Conservation (phyloP, 2,329 filamentous ascomycete genomes). For the Pseudocercospora vitis region DNA sequence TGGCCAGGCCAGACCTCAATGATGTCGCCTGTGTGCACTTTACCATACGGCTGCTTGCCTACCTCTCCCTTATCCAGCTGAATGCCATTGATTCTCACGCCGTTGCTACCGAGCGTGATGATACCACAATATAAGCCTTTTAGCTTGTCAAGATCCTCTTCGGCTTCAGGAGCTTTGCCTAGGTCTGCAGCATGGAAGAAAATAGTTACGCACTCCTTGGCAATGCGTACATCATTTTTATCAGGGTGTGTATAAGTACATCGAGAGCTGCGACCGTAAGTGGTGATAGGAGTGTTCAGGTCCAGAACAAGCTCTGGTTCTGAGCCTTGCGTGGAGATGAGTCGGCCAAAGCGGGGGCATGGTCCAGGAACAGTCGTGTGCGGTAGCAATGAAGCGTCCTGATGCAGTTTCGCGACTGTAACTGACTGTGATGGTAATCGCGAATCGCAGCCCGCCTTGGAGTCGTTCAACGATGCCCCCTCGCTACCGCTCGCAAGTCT, state of each 20-base stretch:
- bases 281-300: constrained; percentile 66
- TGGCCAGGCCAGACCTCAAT: constrained; percentile 66
- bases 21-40: constrained; percentile 73
- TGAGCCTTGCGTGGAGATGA: constrained; percentile 67
- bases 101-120: constrained; percentile 73
- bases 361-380: neutral
- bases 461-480: neutral
- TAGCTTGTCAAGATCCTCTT: constrained; percentile 57
- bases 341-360: constrained; percentile 56
- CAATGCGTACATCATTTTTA: constrained; percentile 67
- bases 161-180: constrained; percentile 53
- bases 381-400: neutral
- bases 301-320: constrained; percentile 63
- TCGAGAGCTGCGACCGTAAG: constrained; percentile 71
- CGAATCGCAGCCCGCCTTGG: neutral
- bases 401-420: neutral
- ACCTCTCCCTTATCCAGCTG: constrained; percentile 58
- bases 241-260: constrained; percentile 69
- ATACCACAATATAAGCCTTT: constrained; percentile 67
- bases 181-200: constrained; percentile 70
- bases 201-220: constrained; percentile 78
- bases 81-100: constrained; percentile 76
- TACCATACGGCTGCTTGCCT: constrained; percentile 59
- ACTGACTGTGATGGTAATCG: neutral
- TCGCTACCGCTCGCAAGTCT: neutral